Percentiles rank a stretch among this genome's conserved stretches.
Evolutionary conservation across 1,139 yeast genomes (phyloP).

Genomic region (Lodderomyces margitis): DNA sequence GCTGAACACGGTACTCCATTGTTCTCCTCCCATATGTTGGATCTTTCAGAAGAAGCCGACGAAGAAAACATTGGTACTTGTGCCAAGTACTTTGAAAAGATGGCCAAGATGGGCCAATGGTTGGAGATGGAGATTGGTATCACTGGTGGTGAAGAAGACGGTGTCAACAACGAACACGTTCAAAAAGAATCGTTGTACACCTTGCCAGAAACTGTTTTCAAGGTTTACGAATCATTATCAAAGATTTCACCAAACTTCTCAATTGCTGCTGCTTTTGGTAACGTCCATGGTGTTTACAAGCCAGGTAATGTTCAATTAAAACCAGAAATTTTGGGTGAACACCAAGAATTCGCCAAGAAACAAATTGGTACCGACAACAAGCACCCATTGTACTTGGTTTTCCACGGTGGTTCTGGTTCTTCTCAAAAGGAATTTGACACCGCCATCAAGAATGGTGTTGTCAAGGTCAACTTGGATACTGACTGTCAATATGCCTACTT

Average conservation of each 20-base stretch:
- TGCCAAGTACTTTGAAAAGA: constrained; percentile 92
- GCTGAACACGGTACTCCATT: constrained; percentile 87
- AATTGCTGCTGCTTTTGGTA: constrained; percentile 99
- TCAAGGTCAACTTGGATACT: constrained; percentile 98
- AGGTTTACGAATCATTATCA: constrained; percentile 83
- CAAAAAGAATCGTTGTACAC: constrained; percentile 89
- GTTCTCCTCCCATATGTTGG: constrained; percentile 99
- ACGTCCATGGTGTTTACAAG: constrained; percentile 99
- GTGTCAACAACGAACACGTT: constrained; percentile 97
- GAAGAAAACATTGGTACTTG: constrained; percentile 94
- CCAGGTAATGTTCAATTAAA: constrained; percentile 96
- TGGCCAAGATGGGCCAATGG: constrained; percentile 94
- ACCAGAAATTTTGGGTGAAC: constrained; percentile 94
- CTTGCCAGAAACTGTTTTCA: constrained; percentile 90
- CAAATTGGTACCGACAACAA: constrained; percentile 51
- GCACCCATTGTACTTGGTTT: constrained; percentile 92
- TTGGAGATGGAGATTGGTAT: constrained; percentile 99
- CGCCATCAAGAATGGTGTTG: constrained; percentile 92
- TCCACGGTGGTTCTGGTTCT: constrained; percentile 99
- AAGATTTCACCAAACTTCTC: constrained; percentile 98
- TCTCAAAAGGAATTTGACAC: constrained; percentile 86
- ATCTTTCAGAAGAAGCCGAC: constrained; percentile 94
- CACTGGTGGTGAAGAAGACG: constrained; percentile 99
- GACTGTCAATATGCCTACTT: constrained; percentile 99
- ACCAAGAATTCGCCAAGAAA: constrained; percentile 81